Base-by-base conservation (phyloP, 2,329 filamentous ascomycete genomes). In the Pseudogymnoascus sp. region DNA sequence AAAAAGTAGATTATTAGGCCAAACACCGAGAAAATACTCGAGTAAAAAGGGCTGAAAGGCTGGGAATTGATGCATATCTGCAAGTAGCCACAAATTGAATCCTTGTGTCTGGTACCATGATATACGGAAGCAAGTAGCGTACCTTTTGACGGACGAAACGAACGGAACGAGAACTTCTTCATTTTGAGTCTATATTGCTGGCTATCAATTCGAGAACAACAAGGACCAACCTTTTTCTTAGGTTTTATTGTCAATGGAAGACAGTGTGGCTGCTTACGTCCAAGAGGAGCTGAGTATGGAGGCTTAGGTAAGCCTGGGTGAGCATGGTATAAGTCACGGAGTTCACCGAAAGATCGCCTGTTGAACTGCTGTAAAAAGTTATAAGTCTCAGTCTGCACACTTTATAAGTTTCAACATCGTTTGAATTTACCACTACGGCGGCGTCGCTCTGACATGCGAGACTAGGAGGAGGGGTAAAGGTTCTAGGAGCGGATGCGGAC, bases 131-230 rank as follows among this genome's bases (percentile, higher is more conserved):
- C 33, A 35, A n/a, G 49, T 10, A 33, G 6, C 49, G 49, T 55
- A 55, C 49, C 49, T 55, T 55, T 55, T 21, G 49, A 55, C 6
- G 49, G 49, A 29, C 49, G 49, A 16, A 55, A 55, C 49, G 49
- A 33, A 26, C 49, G 49, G 49, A 55, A 55, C 33, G 29, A 55
- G 21, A 55, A 55, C 49, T 55, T 55, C 49, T 55, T 55, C 49
- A 55, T 55, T 19, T 55, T 55, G 49, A 55, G 6, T 33, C 11
- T 33, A 55, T 4, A 33, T 21, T 14, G 49, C n/a, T 16, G 29
- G 6, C 29, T 33, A 55, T 14, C 16, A 35, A 21, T 55, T 55
- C 11, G 10, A 55, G 16, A 33, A 14, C 16, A 55, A 33, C 35
- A 55, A 11, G 6, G 16, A 6, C 49, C 49, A 33, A 14, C 10